Evolutionary conservation across 2,329 filamentous ascomycete genomes (phyloP).

Genomic region (Alternaria consortialis): DNA sequence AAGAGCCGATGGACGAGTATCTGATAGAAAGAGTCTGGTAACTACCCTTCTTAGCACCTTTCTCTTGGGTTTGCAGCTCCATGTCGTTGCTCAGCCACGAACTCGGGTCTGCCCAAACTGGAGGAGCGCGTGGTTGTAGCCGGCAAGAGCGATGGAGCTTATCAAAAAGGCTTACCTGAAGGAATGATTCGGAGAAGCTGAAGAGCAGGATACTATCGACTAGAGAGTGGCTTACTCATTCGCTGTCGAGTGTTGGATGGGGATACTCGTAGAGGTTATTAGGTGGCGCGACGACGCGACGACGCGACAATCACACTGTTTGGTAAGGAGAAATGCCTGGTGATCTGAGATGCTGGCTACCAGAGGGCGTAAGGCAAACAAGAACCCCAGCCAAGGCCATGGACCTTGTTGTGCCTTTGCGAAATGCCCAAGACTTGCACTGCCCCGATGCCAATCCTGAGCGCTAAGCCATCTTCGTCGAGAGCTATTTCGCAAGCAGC

Average conservation of each 20-base stretch:
- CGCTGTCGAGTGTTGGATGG: slow-evolving; percentile 10
- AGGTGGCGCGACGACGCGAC: neutral
- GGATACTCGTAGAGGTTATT: neutral
- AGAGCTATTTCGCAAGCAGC: slow-evolving; percentile 5
- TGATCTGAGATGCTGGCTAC: neutral
- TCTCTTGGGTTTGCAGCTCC: neutral
- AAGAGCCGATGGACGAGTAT: slow-evolving; percentile 10
- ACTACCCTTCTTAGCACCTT: slow-evolving; percentile 5
- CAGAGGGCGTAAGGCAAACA: neutral
- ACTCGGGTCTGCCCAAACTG: neutral
- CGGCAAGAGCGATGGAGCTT: slow-evolving; percentile 6
- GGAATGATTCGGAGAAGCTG: slow-evolving; percentile 8
- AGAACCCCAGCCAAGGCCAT: neutral
- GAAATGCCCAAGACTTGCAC: slow-evolving; percentile 9
- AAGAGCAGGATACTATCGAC: slow-evolving; percentile 1
- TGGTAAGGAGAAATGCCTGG: neutral
- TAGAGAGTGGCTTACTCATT: slow-evolving; percentile 20
- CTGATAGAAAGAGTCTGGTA: neutral
- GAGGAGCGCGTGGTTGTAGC: neutral
- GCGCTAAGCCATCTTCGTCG: neutral
- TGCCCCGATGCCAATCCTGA: slow-evolving; percentile 5
- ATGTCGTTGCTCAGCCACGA: slow-evolving; percentile 5
- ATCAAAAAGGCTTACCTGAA: neutral
- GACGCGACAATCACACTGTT: neutral
- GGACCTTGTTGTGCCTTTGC: slow-evolving; percentile 8